Conservation (phyloP, 768 basidiomycete genomes). For the Tylopilus felleus region DNA sequence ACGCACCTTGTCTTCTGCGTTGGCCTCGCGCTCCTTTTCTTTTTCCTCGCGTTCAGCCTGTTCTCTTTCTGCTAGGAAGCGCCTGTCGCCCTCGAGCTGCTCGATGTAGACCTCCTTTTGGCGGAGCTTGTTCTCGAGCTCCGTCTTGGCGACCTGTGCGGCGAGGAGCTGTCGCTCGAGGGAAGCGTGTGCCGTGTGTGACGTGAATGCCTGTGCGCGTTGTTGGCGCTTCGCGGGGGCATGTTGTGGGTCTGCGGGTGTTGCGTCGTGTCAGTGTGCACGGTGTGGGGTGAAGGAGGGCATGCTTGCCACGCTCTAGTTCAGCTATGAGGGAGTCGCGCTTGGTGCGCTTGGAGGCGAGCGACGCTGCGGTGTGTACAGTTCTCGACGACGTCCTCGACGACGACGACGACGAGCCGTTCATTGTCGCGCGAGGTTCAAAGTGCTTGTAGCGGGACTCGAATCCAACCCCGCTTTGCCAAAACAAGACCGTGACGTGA, state of each 20-base stretch:
- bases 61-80: slow-evolving; percentile 68
- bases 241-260: slow-evolving; percentile 54
- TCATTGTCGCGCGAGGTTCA: slow-evolving; percentile 9
- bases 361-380: neutral
- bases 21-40: slow-evolving; percentile 49
- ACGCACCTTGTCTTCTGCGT: slow-evolving; percentile 60
- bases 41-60: slow-evolving; percentile 65
- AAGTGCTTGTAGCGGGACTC: neutral
- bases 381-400: slow-evolving; percentile 14
- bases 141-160: slow-evolving; percentile 56
- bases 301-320: slow-evolving; percentile 53
- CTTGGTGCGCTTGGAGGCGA: slow-evolving; percentile 36
- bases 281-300: neutral
- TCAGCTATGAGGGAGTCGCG: slow-evolving; percentile 67
- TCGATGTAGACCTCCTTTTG: slow-evolving; percentile 64
- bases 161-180: slow-evolving; percentile 68
- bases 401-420: slow-evolving; percentile 16
- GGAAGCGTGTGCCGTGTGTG: slow-evolving; percentile 56
- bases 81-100: slow-evolving; percentile 63
- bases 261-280: neutral
- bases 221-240: slow-evolving; percentile 67
- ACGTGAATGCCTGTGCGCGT: slow-evolving; percentile 57
- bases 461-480: too few species aligned
- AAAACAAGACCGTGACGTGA: too few species aligned
- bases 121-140: slow-evolving; percentile 64